These are phyloP conservation scores for Cladosporium sp. DNA, from an alignment of 2,329 filamentous ascomycete species.

Conservation along the genomic window DNA sequence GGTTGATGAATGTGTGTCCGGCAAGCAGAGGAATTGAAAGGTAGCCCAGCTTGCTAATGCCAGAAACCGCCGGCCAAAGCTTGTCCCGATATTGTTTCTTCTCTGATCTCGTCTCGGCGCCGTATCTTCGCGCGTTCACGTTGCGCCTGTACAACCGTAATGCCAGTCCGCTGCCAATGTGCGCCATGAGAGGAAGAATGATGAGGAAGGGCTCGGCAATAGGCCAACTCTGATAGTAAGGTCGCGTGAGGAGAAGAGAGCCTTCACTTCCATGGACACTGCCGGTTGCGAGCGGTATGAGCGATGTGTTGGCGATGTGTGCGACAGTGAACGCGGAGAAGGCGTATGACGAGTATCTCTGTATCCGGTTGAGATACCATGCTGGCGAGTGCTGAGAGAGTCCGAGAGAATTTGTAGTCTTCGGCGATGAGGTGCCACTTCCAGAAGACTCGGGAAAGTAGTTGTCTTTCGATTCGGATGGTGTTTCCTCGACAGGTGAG, in stretches of 20 bases:
- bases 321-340: slow-evolving; percentile 71
- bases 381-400: slow-evolving; percentile 67
- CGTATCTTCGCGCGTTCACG: slow-evolving; percentile 70
- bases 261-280: slow-evolving; percentile 73
- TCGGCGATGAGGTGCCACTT: slow-evolving; percentile 13
- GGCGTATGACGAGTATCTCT: slow-evolving; percentile 85
- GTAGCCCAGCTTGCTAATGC: slow-evolving; percentile 71
- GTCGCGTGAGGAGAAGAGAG: slow-evolving; percentile 84
- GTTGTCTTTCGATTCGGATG: slow-evolving; percentile 43
- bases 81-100: slow-evolving; percentile 34
- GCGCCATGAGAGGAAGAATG: slow-evolving; percentile 66
- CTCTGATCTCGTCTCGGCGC: slow-evolving; percentile 58
- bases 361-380: slow-evolving; percentile 72
- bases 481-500: slow-evolving; percentile 64
- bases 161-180: slow-evolving; percentile 71
- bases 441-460: slow-evolving; percentile 35
- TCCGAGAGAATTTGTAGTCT: slow-evolving; percentile 40
- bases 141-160: slow-evolving; percentile 71
- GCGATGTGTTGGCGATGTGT: slow-evolving; percentile 75
- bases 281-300: slow-evolving; percentile 71
- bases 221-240: slow-evolving; percentile 82
- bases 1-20: slow-evolving; percentile 71
- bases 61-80: slow-evolving; percentile 67
- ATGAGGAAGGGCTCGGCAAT: slow-evolving; percentile 73
- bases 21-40: slow-evolving; percentile 60